Conservation (phyloP, 148 eudicot species). For the Polygonum maritimum region DNA sequence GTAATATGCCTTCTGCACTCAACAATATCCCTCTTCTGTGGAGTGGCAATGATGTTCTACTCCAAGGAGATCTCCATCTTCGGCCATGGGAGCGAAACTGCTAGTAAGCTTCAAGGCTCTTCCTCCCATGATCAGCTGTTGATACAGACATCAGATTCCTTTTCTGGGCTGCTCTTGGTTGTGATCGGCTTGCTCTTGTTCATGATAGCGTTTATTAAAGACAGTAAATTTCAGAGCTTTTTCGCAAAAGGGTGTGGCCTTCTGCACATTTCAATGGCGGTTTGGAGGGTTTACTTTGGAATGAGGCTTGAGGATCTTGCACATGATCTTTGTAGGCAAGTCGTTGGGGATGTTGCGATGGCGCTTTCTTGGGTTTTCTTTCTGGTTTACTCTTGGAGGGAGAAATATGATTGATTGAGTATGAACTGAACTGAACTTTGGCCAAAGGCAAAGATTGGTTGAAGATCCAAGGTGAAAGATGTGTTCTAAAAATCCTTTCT, state of each 20-base stretch:
- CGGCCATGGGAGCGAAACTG: constrained; percentile 62
- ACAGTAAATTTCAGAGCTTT: constrained; percentile 58
- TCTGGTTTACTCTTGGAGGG: constrained; percentile 83
- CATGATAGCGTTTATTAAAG: constrained; percentile 88
- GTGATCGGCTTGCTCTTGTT: constrained; percentile 71
- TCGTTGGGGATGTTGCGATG: constrained; percentile 61
- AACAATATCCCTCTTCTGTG: constrained; percentile 52
- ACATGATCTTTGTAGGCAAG: constrained; percentile 54
- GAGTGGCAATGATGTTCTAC: constrained; percentile 83
- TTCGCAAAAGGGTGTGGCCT: constrained; percentile 83
- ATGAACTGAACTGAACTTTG: not conserved
- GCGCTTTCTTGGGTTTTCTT: constrained; percentile 84
- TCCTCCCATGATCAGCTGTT: constrained; percentile 73
- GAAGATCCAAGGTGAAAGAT: not conserved
- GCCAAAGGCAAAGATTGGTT: not conserved
- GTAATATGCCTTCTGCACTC: constrained; percentile 76
- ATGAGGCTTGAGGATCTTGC: constrained; percentile 64
- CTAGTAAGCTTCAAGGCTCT: constrained; percentile 63
- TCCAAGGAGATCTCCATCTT: constrained; percentile 52
- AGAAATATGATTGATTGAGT: constrained; percentile 59
- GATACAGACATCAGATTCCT: constrained; percentile 69
- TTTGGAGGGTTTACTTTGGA: constrained; percentile 84
- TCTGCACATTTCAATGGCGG: constrained; percentile 72
- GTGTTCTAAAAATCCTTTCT: no score
- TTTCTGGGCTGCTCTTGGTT: constrained; percentile 77